These are phyloP conservation scores for Alternaria hordeiaustralica DNA, from an alignment of 2,329 filamentous ascomycete species.

Conservation along the genomic window DNA sequence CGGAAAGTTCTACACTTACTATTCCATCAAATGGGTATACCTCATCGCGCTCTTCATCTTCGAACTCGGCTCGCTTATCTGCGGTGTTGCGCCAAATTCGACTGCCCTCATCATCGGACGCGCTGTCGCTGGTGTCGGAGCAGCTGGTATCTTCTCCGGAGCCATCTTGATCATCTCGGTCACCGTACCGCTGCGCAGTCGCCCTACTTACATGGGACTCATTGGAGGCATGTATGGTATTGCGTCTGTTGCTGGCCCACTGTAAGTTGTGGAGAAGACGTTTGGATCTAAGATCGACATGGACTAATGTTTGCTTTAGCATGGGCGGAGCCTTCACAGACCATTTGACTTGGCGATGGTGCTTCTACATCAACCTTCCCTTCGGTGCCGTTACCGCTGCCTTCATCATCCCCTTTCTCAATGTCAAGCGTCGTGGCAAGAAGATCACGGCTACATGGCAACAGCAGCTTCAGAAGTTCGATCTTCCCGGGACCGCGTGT, in stretches of 20 bases:
- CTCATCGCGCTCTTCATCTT: slow-evolving; percentile 56
- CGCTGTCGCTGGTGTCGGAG: slow-evolving; percentile 58
- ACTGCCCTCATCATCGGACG: slow-evolving; percentile 59
- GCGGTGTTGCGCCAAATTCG: slow-evolving; percentile 58
- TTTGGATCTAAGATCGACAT: slow-evolving; percentile 12
- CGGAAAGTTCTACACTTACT: slow-evolving; percentile 56
- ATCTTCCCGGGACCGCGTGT: slow-evolving; percentile 53
- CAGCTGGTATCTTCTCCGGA: slow-evolving; percentile 59
- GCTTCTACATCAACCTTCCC: slow-evolving; percentile 57
- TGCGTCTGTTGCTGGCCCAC: slow-evolving; percentile 56
- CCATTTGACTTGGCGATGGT: slow-evolving; percentile 56
- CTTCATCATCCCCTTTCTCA: slow-evolving; percentile 51
- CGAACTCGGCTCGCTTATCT: slow-evolving; percentile 60
- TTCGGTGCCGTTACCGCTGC: slow-evolving; percentile 55
- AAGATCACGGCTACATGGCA: slow-evolving; percentile 45
- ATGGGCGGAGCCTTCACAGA: slow-evolving; percentile 57
- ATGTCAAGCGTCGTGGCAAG: slow-evolving; percentile 40
- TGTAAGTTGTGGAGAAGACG: slow-evolving; percentile 36
- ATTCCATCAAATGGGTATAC: slow-evolving; percentile 56
- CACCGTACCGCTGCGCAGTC: slow-evolving; percentile 53
- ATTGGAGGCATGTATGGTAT: slow-evolving; percentile 60
- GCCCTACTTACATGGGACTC: slow-evolving; percentile 58
- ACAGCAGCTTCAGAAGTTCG: slow-evolving; percentile 53
- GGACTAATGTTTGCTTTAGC: slow-evolving; percentile 29
- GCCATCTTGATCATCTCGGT: slow-evolving; percentile 56